Evolutionary conservation across 257 asterid genomes (phyloP), one percentile per base, ranked within the genome.

Genomic region (Thymus mandschuricus): DNA sequence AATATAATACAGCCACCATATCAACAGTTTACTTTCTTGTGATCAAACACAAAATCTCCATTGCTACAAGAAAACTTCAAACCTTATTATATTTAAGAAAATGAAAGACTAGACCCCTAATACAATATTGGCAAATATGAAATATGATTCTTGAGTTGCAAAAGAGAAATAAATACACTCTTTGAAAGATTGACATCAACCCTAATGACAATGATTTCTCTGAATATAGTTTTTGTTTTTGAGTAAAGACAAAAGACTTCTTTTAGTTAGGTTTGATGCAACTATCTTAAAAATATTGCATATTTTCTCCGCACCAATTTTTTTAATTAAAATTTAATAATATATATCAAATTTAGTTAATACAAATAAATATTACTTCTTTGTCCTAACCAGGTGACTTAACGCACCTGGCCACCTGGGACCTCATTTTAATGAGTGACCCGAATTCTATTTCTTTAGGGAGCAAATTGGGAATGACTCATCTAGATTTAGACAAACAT

Each of bases 1-100:
- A 21, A 4, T 34, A 72, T 44, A 75, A 64, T 65, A 73, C 5
- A 74, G 73, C 73, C 69, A 67, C 69, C 56, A 59, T 74, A 59
- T 38, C 64, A 58, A 74, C 58, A 67, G 69, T 75, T n/a, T 21
- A 0, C 15, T 66, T 68, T 51, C 65, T 67, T 75, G 65, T 68
- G 41, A 60, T 68, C 70, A 60, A 38, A 40, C 57, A 41, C 70
- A 34, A 50, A 67, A 74, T 60, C 79, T 60, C 28, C 40, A 15
- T 21, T 56, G 31, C 68, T 65, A 65, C 76, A 64, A 55, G 77
- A 60, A 21, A 52, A 73, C 45, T 30, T 31, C 31, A 21, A 13
- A 8, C 34, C 41, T 7, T 48, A 33, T 33, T 54, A 12, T 15
- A 21, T 21, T 55, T 29, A 40, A 54, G 45, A 43, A 41, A 43